These are phyloP conservation scores for Colletotrichum magnum DNA, from an alignment of 2,329 filamentous ascomycete genomes.

Conservation along the genomic window DNA sequence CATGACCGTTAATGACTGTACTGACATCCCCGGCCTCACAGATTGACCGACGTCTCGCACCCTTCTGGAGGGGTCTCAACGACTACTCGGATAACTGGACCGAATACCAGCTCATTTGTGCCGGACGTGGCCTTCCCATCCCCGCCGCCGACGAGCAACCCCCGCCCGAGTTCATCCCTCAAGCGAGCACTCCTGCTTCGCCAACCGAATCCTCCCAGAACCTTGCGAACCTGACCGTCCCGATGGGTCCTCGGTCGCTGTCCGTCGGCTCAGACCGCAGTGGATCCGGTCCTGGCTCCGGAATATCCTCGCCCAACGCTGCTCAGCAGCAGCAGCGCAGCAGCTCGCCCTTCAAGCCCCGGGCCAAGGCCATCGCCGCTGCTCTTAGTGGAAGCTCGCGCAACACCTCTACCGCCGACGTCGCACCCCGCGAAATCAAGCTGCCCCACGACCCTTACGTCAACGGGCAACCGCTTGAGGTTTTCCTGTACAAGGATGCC, in stretches of 20 bases:
- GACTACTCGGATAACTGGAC: constrained; percentile 92
- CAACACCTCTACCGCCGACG: constrained; percentile 79
- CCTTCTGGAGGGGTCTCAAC: constrained; percentile 95
- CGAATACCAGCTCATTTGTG: constrained; percentile 94
- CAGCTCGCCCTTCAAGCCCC: constrained; percentile 79
- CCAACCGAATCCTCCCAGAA: constrained; percentile 71
- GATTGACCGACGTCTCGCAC: constrained; percentile 93
- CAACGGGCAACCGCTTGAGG: constrained; percentile 94
- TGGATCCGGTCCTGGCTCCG: constrained; percentile 68
- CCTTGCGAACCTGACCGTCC: constrained; percentile 81
- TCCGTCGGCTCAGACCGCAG: constrained; percentile 82
- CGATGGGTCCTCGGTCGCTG: constrained; percentile 82
- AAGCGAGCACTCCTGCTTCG: constrained; percentile 60
- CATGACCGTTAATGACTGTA: neutral
- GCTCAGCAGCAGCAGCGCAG: constrained; percentile 56
- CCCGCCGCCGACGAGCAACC: constrained; percentile 88
- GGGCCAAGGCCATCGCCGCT: constrained; percentile 90
- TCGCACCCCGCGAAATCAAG: constrained; percentile 82
- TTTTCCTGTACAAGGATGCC: constrained; percentile 92
- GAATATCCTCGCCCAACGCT: constrained; percentile 68
- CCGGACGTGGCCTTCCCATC: constrained; percentile 85
- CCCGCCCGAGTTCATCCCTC: constrained; percentile 72
- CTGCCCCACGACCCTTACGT: constrained; percentile 88
- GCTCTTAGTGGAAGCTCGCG: constrained; percentile 81
- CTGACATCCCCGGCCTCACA: constrained; percentile 53